Evolutionary conservation across 192 early-diverging fungal genomes (phyloP).

Genomic region (Mortierella antarctica): DNA sequence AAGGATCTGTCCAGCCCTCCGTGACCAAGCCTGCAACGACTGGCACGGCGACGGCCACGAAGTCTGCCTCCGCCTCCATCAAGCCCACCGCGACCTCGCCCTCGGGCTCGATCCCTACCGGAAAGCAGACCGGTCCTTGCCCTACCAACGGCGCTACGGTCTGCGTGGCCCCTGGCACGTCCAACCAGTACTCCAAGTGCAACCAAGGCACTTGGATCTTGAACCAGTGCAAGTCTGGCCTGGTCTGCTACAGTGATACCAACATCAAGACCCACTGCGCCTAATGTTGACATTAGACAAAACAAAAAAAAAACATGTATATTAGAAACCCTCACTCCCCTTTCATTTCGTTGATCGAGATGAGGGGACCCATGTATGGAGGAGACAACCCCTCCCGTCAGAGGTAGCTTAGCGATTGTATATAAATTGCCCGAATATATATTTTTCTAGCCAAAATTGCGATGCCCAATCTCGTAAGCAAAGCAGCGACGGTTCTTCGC

Average conservation of each 20-base stretch:
- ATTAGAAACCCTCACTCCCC: no score
- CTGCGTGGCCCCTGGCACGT: constrained; percentile 22
- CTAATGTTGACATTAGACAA: constrained; percentile 1
- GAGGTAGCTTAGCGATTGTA: no score
- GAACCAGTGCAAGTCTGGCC: constrained; percentile 46
- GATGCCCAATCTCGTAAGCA: no score
- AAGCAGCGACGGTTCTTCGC: no score
- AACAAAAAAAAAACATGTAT: no score
- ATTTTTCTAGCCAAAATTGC: no score
- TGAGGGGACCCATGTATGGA: no score
- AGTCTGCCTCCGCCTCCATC: background rate
- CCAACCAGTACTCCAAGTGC: constrained; percentile 46
- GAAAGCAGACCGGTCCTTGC: constrained; percentile 30
- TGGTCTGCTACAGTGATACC: constrained; percentile 35
- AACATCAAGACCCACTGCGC: constrained; percentile 37
- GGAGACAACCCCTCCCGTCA: no score
- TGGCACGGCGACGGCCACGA: background rate
- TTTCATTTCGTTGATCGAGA: no score
- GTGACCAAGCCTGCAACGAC: constrained; percentile 13
- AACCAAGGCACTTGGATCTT: constrained; percentile 32
- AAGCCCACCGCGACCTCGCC: constrained; percentile 14
- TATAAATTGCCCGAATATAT: no score
- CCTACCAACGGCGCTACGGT: constrained; percentile 23
- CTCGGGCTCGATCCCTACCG: constrained; percentile 22
- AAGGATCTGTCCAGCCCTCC: background rate